These are phyloP conservation scores for Parafenestella ontariensis DNA, from an alignment of 2,329 filamentous ascomycete genomes.

Conservation along the genomic window DNA sequence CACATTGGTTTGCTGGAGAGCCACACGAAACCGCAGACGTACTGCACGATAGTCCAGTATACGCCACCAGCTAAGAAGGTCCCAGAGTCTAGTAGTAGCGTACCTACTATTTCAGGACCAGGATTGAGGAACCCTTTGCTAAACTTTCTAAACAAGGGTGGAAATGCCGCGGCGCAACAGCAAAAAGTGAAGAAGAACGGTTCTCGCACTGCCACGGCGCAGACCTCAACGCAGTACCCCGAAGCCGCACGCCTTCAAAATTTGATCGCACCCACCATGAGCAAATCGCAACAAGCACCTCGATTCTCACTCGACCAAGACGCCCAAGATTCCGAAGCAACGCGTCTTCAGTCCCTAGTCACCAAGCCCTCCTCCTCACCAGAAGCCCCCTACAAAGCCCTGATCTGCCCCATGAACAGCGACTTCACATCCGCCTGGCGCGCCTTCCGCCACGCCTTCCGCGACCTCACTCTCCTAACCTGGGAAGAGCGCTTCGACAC, in stretches of 20 bases:
- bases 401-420: conserved; percentile 41
- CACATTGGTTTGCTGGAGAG: conserved; percentile 43
- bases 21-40: conserved; percentile 38
- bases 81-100: neutral
- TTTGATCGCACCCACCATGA: too few relatives aligned
- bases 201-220: neutral
- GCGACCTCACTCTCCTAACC: conserved; percentile 46
- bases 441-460: conserved; percentile 50
- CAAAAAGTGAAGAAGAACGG: neutral
- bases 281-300: too few relatives aligned
- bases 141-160: neutral
- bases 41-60: conserved; percentile 40
- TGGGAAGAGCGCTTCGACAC: conserved; percentile 53
- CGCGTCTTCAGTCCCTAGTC: conserved; percentile 22
- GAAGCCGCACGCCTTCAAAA: too few relatives aligned
- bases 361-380: conserved; percentile 3
- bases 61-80: conserved; percentile 15
- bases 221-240: too few relatives aligned
- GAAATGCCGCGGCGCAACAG: neutral
- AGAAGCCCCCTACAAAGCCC: conserved; percentile 17
- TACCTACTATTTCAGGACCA: neutral
- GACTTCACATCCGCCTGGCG: conserved; percentile 43
- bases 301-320: too few relatives aligned
- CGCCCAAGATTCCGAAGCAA: conserved; percentile 5
- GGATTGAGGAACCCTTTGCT: neutral